Base-by-base conservation (phyloP, 768 basidiomycete genomes). In the Dacryopinax spathularia region DNA sequence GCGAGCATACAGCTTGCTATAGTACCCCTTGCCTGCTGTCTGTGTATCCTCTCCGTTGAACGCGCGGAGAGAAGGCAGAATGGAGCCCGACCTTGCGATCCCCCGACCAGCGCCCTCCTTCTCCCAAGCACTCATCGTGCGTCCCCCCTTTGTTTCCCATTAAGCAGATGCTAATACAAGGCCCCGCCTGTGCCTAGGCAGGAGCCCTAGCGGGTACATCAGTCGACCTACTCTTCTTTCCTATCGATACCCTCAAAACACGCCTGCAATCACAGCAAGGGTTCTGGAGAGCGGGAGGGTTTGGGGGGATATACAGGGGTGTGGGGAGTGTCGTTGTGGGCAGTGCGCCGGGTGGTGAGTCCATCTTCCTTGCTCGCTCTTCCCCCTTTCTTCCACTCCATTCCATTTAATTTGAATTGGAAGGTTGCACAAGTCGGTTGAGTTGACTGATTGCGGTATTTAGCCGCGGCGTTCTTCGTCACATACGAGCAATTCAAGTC, bases 181-280 rank as follows among this genome's bases (percentile, higher is more conserved):
- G 33, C 13, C 18, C 13, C 10, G 5, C 18, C 5, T 34, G 34
- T 18, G 39, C 5, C 16, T 22, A 92, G 88, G 87, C 90, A 41
- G 92, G 95, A 27, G 94, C 88, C 22, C 73, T 86, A n/a, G 91
- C 96, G 33, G 95, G 95, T 29, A 88, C 91, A 7, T 81, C 91
- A 1, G 95, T 97, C 18, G 95, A 99, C 75, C 81, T 97, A 44
- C 81, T 96, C 22, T 94, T 99, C 77, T 99, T 92, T 73, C 95
- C 95, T 1, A 84, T 99, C 64, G 95, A 99, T 76, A 96, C 95
- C 0, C 75, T 98, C 72, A 99, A 99, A 76, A 98, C 96, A 36
- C 86, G 95, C 59, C 80, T 96, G 34, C 95, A 99, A 70, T 88
- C 92, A 5, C 73, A 84, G 1, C 85, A 89, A 70, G 96, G 95